A percentile compares a stretch with the other conserved stretches of the same genome.
Evolutionary conservation across 495 filamentous ascomycete genomes (phyloP).

Genomic region (Lasiosphaeria hispida): DNA sequence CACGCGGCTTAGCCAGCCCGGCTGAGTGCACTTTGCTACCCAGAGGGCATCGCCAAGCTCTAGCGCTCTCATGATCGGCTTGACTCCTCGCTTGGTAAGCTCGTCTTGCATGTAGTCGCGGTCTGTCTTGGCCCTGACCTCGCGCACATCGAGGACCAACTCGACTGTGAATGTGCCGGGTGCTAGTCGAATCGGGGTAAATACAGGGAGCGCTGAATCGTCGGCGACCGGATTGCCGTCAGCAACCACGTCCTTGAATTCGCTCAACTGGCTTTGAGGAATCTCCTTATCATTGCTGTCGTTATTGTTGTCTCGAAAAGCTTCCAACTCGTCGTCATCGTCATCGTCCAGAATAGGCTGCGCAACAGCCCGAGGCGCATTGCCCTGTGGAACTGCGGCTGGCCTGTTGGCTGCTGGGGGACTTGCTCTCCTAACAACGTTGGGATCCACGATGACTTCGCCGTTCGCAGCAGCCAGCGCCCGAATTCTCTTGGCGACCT

Average conservation of each 20-base stretch:
- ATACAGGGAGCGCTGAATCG: conserved; percentile 44
- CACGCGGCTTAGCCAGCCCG: conserved; percentile 51
- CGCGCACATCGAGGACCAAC: conserved; percentile 72
- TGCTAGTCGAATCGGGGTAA: conserved; percentile 58
- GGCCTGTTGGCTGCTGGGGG: not conserved
- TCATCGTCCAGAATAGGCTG: conserved; percentile 3
- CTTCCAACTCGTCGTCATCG: conserved; percentile 4
- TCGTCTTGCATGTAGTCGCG: conserved; percentile 76
- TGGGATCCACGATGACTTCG: not conserved
- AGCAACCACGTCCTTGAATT: conserved; percentile 40
- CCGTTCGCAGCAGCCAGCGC: conserved; percentile 24
- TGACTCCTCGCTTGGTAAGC: conserved; percentile 64
- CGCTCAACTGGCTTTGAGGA: not conserved
- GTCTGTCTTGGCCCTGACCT: conserved; percentile 73
- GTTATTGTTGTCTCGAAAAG: conserved; percentile 5
- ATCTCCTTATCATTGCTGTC: not conserved
- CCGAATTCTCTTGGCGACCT: conserved; percentile 67
- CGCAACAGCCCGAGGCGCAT: not conserved
- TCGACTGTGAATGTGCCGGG: conserved; percentile 70
- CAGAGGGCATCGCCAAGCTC: conserved; percentile 77
- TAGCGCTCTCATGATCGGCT: conserved; percentile 62
- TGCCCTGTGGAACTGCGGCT: not conserved
- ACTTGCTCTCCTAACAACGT: not conserved
- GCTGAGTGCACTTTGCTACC: conserved; percentile 70
- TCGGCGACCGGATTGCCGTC: conserved; percentile 35